phyloP scores from a whole-genome alignment of 495 filamentous ascomycete genomes.

The Diplogelasinospora grovesii region DNA sequence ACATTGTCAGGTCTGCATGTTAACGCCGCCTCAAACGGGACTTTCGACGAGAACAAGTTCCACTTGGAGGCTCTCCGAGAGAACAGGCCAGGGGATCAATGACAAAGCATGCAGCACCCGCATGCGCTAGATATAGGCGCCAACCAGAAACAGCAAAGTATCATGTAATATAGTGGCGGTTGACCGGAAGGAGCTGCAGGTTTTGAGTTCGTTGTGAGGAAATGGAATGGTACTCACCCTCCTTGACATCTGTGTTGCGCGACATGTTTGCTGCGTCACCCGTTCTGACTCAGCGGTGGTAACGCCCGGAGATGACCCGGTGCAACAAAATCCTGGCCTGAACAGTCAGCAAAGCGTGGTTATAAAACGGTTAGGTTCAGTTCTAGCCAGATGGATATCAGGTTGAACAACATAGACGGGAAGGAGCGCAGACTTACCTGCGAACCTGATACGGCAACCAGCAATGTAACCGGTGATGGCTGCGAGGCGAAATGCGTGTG shows the following conservation, averaged over 20 bases:
- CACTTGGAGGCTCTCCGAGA: too few species aligned
- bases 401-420: not conserved
- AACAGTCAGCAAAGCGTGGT: too few species aligned
- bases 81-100: not conserved
- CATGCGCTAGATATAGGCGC: not conserved
- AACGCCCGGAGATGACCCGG: too few species aligned
- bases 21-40: too few species aligned
- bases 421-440: not conserved
- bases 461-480: not conserved
- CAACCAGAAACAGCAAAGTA: too few species aligned
- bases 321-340: too few species aligned
- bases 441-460: not conserved
- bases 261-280: slow-evolving; percentile 8
- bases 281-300: slow-evolving; percentile 21
- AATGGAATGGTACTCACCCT: slow-evolving; percentile 14
- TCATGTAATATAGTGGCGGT: too few species aligned
- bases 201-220: too few species aligned
- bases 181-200: too few species aligned
- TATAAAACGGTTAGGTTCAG: too few species aligned
- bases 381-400: not conserved
- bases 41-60: too few species aligned
- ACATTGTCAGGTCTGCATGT: too few species aligned
- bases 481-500: slow-evolving; percentile 4
- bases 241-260: slow-evolving; percentile 10
- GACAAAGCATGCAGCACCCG: not conserved